These are phyloP conservation scores for Onygena corvina DNA, from an alignment of 2,329 filamentous ascomycete species.

Conservation along the genomic window DNA sequence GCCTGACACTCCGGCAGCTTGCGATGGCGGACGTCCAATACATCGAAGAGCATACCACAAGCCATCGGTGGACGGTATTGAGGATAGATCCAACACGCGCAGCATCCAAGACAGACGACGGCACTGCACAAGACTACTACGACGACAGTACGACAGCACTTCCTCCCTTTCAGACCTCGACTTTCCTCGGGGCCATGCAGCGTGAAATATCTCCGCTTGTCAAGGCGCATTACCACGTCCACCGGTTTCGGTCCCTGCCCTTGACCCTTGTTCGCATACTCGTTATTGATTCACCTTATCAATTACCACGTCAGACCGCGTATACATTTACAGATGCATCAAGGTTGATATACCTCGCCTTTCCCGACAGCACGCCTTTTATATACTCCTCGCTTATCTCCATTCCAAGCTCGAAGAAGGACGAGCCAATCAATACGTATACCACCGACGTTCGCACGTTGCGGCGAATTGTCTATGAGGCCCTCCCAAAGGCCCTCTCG, in stretches of 20 bases:
- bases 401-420: constrained; percentile 29
- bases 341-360: constrained; percentile 65
- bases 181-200: constrained; percentile 66
- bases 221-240: constrained; percentile 73
- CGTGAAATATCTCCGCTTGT: constrained; percentile 62
- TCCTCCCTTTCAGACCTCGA: constrained; percentile 67
- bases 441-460: constrained; percentile 50
- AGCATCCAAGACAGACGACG: constrained; percentile 6
- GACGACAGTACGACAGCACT: constrained; percentile 29
- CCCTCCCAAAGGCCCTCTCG: constrained; percentile 71
- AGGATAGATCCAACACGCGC: constrained; percentile 26
- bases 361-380: constrained; percentile 66
- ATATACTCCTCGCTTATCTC: constrained; percentile 51
- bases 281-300: constrained; percentile 70
- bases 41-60: constrained; percentile 42
- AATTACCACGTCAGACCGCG: constrained; percentile 35
- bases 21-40: constrained; percentile 45
- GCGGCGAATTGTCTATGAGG: constrained; percentile 59
- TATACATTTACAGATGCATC: constrained; percentile 46
- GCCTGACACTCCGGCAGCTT: constrained; percentile 43
- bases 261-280: constrained; percentile 67
- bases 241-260: constrained; percentile 52
- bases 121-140: constrained; percentile 21
- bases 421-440: constrained; percentile 16
- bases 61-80: constrained; percentile 43